Evolutionary conservation across 2,329 filamentous ascomycete genomes (phyloP).

Genomic region (Westerdykella aurantiaca): DNA sequence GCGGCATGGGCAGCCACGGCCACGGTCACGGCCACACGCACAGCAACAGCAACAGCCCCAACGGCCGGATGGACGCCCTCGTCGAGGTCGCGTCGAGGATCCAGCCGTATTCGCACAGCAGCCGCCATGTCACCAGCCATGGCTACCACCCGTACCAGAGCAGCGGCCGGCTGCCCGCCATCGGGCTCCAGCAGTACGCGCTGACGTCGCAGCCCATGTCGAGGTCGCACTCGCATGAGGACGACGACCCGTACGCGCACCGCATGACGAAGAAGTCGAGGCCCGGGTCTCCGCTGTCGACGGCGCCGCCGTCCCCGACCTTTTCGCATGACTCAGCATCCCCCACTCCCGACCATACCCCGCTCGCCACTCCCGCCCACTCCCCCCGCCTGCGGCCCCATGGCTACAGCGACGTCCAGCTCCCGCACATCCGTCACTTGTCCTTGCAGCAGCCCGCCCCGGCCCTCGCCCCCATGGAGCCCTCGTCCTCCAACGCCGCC

Average conservation of each 20-base stretch:
- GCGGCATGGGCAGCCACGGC: constrained; percentile 14
- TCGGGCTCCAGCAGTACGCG: constrained; percentile 34
- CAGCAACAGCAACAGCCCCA: constrained; percentile 41
- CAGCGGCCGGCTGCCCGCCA: constrained; percentile 56
- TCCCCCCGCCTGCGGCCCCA: constrained; percentile 84
- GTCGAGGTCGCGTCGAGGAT: constrained; percentile 64
- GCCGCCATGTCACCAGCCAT: constrained; percentile 37
- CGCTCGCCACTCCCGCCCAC: constrained; percentile 91
- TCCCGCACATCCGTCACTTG: constrained; percentile 76
- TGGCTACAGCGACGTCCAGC: constrained; percentile 63
- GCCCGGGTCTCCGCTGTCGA: constrained; percentile 91
- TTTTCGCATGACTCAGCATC: constrained; percentile 95
- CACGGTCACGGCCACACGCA: no score
- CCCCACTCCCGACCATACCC: constrained; percentile 95
- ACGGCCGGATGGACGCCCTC: constrained; percentile 58
- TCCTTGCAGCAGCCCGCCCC: constrained; percentile 58
- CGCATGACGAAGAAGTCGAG: constrained; percentile 80
- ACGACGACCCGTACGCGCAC: constrained; percentile 72
- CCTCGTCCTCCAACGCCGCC: constrained; percentile 55
- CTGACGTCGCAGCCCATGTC: constrained; percentile 84
- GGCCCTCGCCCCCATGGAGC: constrained; percentile 66
- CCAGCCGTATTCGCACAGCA: constrained; percentile 41
- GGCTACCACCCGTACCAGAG: constrained; percentile 44
- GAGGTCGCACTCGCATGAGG: constrained; percentile 75
- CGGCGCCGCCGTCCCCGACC: constrained; percentile 89